A percentile compares a stretch with the other conserved stretches of the same genome.
Conservation (phyloP, 805 yeast genomes). For the Wickerhamomyces sydowiorum region DNA sequence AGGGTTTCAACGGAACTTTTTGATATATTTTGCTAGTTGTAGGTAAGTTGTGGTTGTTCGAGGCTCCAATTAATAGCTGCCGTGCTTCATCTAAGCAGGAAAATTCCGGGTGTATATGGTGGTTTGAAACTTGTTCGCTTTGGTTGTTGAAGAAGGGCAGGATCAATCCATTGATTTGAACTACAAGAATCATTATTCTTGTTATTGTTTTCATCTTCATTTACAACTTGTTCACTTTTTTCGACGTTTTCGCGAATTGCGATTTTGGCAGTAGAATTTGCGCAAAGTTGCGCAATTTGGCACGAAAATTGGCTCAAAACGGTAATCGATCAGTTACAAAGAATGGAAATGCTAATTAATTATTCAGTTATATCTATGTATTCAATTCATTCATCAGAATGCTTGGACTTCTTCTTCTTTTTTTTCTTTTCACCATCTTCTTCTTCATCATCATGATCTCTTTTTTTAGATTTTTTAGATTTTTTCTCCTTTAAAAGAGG, state of each 20-base stretch:
- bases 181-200: background rate
- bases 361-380: background rate
- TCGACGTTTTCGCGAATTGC: background rate
- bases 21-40: too few species aligned
- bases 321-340: too few species aligned
- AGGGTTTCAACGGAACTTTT: too few species aligned
- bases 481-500: slow-evolving; percentile 30
- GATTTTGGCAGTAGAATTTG: background rate
- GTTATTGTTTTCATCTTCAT: background rate
- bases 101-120: too few species aligned
- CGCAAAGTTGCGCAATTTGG: background rate
- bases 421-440: slow-evolving; percentile 24
- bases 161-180: too few species aligned
- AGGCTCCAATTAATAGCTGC: too few species aligned
- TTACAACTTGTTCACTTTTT: background rate
- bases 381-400: background rate
- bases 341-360: too few species aligned
- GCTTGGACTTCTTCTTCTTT: slow-evolving; percentile 18
- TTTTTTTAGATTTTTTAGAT: slow-evolving; percentile 22
- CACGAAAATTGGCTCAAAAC: background rate
- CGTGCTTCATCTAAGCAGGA: too few species aligned
- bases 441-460: slow-evolving; percentile 21
- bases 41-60: too few species aligned
- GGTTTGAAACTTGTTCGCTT: too few species aligned
- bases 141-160: too few species aligned